A percentile compares a stretch with the other conserved stretches of the same genome.
phyloP scores from a whole-genome alignment of 306 rosid genomes.

The Lathyrus tuberosus region DNA sequence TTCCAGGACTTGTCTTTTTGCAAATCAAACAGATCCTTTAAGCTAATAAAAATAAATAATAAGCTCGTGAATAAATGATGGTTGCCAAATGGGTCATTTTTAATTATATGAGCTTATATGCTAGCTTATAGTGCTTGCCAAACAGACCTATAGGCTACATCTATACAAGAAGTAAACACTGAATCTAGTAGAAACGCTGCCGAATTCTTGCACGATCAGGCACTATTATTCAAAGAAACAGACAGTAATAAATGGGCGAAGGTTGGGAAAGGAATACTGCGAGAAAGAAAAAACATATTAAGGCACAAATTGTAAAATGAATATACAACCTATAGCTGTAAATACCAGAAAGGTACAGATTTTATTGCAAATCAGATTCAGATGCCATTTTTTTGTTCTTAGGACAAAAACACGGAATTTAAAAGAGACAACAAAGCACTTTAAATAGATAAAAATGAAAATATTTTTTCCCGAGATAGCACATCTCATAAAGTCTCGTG shows the following conservation, averaged over 20 bases:
- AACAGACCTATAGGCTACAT: background rate
- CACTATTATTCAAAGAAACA: conserved; percentile 15
- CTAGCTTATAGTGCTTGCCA: too few relatives aligned
- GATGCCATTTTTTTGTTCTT: conserved; percentile 6
- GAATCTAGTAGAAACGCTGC: conserved; percentile 9
- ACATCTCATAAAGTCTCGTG: conserved; percentile 10
- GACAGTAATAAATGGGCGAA: background rate
- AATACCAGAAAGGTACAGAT: background rate
- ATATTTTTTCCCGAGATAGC: background rate
- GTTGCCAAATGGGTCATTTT: too few relatives aligned
- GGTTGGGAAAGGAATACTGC: background rate
- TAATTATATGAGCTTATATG: too few relatives aligned
- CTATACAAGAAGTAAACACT: conserved; percentile 6
- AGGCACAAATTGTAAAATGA: conserved; percentile 6
- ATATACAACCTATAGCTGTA: background rate
- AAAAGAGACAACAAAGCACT: background rate
- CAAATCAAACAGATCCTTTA: too few relatives aligned
- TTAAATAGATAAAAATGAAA: background rate
- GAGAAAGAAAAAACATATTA: conserved; percentile 11
- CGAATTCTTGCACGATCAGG: conserved; percentile 20
- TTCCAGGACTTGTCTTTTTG: too few relatives aligned
- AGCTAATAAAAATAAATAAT: too few relatives aligned
- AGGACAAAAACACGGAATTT: background rate
- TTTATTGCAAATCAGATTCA: conserved; percentile 15
- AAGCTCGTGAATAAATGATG: too few relatives aligned